A percentile compares a stretch with the other conserved stretches of the same genome.
These are phyloP conservation scores for Exophiala mesophila DNA, from an alignment of 2,329 filamentous ascomycete genomes.

Conservation along the genomic window DNA sequence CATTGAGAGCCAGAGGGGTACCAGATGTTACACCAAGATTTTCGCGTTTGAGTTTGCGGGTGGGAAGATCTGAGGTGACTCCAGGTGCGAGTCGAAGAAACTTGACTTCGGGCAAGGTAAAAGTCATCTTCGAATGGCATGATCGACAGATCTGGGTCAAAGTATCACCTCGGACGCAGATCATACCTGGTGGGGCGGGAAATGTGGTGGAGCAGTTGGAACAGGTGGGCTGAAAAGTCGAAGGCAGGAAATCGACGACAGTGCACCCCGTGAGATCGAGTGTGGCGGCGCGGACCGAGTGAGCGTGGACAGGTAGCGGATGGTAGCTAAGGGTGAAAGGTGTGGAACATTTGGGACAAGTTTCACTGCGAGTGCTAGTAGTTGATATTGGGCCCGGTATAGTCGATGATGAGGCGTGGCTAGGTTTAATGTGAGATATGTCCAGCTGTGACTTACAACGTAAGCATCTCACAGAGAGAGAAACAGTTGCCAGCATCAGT, in stretches of 20 bases:
- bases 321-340: constrained; percentile 45
- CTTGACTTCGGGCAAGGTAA: constrained; percentile 71
- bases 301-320: constrained; percentile 65
- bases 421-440: constrained; percentile 59
- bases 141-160: constrained; percentile 70
- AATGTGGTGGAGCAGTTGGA: constrained; percentile 66
- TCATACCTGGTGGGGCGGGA: constrained; percentile 54
- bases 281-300: constrained; percentile 72
- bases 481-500: constrained; percentile 62
- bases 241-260: constrained; percentile 70
- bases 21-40: constrained; percentile 52
- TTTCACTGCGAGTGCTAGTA: constrained; percentile 32
- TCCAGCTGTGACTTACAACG: constrained; percentile 72
- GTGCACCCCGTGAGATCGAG: constrained; percentile 71
- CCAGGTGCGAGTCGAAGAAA: constrained; percentile 63
- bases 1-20: constrained; percentile 49
- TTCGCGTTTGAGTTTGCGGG: constrained; percentile 36
- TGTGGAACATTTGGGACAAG: constrained; percentile 53
- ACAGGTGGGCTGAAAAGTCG: constrained; percentile 75
- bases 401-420: constrained; percentile 34
- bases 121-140: constrained; percentile 74
- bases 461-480: constrained; percentile 69
- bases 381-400: constrained; percentile 24
- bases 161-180: constrained; percentile 68
- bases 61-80: constrained; percentile 28